Conservation (phyloP, 768 basidiomycete species). For the Suillus hirtellus region DNA sequence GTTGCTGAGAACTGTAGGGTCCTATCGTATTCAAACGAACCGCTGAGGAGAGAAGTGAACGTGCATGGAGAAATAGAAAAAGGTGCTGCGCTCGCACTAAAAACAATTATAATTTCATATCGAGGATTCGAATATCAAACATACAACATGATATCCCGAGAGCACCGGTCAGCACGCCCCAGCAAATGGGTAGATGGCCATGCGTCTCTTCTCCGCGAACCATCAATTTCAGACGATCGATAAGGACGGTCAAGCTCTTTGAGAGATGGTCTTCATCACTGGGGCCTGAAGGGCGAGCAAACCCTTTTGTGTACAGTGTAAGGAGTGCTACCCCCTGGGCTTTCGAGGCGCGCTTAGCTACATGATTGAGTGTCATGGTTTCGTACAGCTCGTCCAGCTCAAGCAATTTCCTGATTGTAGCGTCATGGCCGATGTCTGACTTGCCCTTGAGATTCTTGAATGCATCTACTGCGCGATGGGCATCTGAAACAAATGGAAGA, state of each 20-base stretch:
- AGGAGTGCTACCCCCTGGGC: constrained; percentile 93
- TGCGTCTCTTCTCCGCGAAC: constrained; percentile 63
- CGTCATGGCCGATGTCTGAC: constrained; percentile 4
- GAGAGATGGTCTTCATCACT: constrained; percentile 23
- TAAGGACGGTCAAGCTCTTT: constrained; percentile 35
- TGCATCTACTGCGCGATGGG: constrained; percentile 46
- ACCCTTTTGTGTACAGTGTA: constrained; percentile 82
- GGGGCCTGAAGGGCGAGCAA: constrained; percentile 54
- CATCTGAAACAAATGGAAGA: constrained; percentile 76
- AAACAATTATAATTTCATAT: constrained; percentile 10
- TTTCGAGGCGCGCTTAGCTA: constrained; percentile 82
- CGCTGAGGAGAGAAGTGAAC: constrained; percentile 87
- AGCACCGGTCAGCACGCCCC: constrained; percentile 81
- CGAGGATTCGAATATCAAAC: constrained; percentile 16
- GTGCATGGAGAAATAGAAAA: constrained; percentile 90
- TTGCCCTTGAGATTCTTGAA: constrained; percentile 12
- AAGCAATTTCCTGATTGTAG: constrained; percentile 34
- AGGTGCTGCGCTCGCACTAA: constrained; percentile 83
- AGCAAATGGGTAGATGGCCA: constrained; percentile 90
- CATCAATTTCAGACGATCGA: constrained; percentile 69
- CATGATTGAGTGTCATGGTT: constrained; percentile 85
- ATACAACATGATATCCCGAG: constrained; percentile 73
- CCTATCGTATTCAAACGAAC: constrained; percentile 91
- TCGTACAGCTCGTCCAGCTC: constrained; percentile 79
- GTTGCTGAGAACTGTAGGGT: constrained; percentile 89